Base-by-base conservation (phyloP, 2,329 filamentous ascomycete genomes). In the Arthrobotrys megalospora region DNA sequence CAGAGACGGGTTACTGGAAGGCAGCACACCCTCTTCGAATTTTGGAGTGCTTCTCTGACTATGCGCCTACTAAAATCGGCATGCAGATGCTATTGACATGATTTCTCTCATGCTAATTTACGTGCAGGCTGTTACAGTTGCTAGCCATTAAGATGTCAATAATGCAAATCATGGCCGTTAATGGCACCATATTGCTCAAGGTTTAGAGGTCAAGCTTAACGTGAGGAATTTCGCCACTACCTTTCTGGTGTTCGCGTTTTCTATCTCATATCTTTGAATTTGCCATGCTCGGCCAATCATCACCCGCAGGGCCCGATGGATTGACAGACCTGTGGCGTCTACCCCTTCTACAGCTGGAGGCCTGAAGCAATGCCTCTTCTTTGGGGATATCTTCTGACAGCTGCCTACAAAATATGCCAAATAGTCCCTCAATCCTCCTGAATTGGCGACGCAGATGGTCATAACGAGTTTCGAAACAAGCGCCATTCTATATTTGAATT, bases 401-500 rank as follows among this genome's bases (percentile, higher is more conserved):
- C 36, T 71, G 68, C 68, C 68, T 71, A 47, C 58, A 47, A 71
- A 45, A 50, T 21, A n/a, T 53, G 4, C 21, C 24, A 68, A 58
- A 68, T 24, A 41, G 19, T 10, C 12, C 16, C 12, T 41, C 5
- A 63, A 53, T 16, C 55, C 68, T 64, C 34, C 60, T 67, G 19
- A 62, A 75, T 63, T 75, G 53, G 63, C 47, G 53, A 65, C 38
- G 58, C 47, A 38, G 32, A 38, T 52, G 11, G 50, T 21, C 24
- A 7, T 11, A 24, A 62, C 28, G 34, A 12, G 70, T 52, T 55
- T 53, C 52, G 34, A 64, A 75, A 67, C 45, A 62, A 34, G 43
- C 28, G 43, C 52, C 34, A 64, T 52, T 48, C 70, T 60, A 75
- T 75, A 66, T 52, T 75, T 75, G 63, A 62, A 63, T 63, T 63